Conservation (phyloP, 192 early-diverging fungal species). For the Dissophora ornata region DNA sequence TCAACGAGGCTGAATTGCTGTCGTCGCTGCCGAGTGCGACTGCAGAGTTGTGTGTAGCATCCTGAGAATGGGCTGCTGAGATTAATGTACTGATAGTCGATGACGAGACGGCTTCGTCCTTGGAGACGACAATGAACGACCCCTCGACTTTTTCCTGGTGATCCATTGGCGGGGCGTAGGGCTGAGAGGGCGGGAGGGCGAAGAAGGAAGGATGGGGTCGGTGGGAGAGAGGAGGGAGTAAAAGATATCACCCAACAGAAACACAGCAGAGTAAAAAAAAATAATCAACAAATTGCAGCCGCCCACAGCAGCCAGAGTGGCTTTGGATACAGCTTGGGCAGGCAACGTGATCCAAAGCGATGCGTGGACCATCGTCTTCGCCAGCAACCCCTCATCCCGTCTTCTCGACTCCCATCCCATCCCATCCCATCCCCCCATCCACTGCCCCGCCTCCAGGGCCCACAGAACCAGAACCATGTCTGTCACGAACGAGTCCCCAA, state of each 20-base stretch:
- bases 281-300: no score
- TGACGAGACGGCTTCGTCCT: conserved; percentile 1
- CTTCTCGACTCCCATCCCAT: no score
- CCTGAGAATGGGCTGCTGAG: neutral
- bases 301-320: no score
- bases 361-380: no score
- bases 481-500: neutral
- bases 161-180: conserved; percentile 5
- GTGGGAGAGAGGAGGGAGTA: no score
- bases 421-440: no score
- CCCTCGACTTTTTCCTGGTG: conserved; percentile 19
- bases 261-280: neutral
- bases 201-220: conserved; percentile 1
- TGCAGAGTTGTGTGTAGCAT: neutral
- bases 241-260: no score
- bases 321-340: no score
- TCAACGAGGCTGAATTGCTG: neutral
- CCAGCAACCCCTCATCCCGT: no score
- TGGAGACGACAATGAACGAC: conserved; percentile 19
- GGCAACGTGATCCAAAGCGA: no score
- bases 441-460: no score
- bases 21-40: neutral
- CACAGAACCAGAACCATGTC: no score
- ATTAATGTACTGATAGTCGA: neutral
- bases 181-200: neutral